Conservation (phyloP, 1,284 basidiomycete genomes). For the Coriolopsis trogii region DNA sequence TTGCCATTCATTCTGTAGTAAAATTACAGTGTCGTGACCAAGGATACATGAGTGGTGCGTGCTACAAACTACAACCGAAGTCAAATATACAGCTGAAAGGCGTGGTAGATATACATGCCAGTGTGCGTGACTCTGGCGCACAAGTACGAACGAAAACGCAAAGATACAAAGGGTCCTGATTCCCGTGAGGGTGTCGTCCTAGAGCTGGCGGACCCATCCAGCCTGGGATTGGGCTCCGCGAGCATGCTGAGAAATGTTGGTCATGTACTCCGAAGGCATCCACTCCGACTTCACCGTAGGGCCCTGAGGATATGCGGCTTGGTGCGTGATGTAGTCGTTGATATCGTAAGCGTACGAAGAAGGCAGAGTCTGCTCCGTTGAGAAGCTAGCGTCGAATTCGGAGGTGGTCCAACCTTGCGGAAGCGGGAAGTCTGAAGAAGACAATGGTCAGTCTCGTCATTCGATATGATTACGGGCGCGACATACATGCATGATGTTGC, state of each 20-base stretch:
- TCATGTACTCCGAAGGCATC: neutral
- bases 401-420: neutral
- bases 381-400: no score
- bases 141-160: conserved; percentile 11
- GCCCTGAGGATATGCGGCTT: neutral
- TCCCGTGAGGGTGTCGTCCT: neutral
- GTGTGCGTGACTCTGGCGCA: neutral
- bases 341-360: neutral
- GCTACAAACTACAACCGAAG: neutral
- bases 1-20: neutral
- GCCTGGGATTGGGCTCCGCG: conserved; percentile 1
- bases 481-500: no score
- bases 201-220: neutral
- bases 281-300: neutral
- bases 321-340: neutral
- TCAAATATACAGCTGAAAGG: neutral
- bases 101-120: neutral
- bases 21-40: conserved; percentile 1
- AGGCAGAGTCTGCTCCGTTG: no score
- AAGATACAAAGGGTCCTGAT: neutral
- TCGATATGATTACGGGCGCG: no score
- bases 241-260: neutral
- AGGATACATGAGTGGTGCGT: conserved; percentile 2
- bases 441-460: no score
- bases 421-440: no score